Percentiles rank a stretch among this genome's conserved stretches.
Evolutionary conservation across 176 grass and related monocot genomes (phyloP).

Genomic region (Eleusine coracana): DNA sequence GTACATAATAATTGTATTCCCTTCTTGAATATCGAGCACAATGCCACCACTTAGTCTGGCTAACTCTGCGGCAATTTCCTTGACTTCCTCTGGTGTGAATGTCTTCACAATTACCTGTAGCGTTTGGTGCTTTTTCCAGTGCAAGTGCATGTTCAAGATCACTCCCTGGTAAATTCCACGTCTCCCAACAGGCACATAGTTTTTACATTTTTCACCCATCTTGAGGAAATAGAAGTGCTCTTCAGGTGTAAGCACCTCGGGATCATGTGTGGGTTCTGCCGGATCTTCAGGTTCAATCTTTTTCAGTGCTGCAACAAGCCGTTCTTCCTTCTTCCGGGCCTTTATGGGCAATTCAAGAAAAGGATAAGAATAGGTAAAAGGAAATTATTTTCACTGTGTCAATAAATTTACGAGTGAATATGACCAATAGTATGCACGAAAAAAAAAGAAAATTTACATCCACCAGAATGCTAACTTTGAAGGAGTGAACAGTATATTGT

Average conservation of each 20-base stretch:
- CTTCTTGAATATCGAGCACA: constrained; percentile 81
- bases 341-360: constrained; percentile 37
- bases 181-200: constrained; percentile 94
- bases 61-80: constrained; percentile 80
- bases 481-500: not conserved
- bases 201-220: constrained; percentile 93
- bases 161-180: constrained; percentile 98
- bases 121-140: constrained; percentile 99
- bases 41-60: constrained; percentile 91
- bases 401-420: constrained; percentile 18
- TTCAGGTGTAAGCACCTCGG: constrained; percentile 89
- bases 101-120: constrained; percentile 94
- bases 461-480: constrained; percentile 9
- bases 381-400: not conserved
- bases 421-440: not conserved
- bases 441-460: not conserved
- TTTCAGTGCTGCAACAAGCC: constrained; percentile 67
- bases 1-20: constrained; percentile 95
- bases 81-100: constrained; percentile 90
- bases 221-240: constrained; percentile 96
- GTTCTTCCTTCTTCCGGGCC: constrained; percentile 82
- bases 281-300: constrained; percentile 87
- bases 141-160: constrained; percentile 99
- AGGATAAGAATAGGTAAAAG: not conserved
- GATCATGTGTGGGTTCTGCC: constrained; percentile 79